Percentiles rank a stretch among this genome's conserved stretches.
Evolutionary conservation across 192 early-diverging fungal species (phyloP).

Genomic region (Backusella circina): DNA sequence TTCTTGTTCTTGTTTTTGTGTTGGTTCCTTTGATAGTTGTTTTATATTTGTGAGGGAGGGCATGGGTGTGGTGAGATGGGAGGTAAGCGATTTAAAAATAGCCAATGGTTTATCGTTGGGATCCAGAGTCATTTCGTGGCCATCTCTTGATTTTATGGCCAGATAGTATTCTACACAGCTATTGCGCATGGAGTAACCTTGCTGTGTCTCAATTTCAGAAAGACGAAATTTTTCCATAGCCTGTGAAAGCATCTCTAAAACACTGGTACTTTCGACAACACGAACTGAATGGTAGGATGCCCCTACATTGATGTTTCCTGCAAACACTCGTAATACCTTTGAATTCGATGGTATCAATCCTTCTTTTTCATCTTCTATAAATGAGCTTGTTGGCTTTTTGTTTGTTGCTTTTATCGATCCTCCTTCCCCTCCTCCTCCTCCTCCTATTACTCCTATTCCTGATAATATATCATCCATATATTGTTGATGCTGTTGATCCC

Average conservation of each 20-base stretch:
- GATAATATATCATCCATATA: background rate
- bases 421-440: background rate
- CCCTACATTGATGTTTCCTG: constrained; percentile 51
- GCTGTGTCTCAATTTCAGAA: constrained; percentile 38
- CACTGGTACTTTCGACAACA: constrained; percentile 35
- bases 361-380: constrained; percentile 1
- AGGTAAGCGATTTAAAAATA: constrained; percentile 44
- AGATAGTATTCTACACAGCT: constrained; percentile 42
- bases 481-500: background rate
- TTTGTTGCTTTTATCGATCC: background rate
- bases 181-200: constrained; percentile 18
- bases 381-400: background rate
- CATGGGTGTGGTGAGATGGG: constrained; percentile 41
- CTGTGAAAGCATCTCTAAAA: constrained; percentile 40
- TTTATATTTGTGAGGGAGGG: constrained; percentile 37
- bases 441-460: constrained; percentile 2
- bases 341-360: background rate
- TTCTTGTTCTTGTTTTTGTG: background rate
- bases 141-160: constrained; percentile 43
- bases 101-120: constrained; percentile 45
- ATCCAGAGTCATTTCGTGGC: constrained; percentile 35
- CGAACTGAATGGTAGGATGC: constrained; percentile 49
- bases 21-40: constrained; percentile 8
- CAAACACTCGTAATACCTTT: constrained; percentile 46
- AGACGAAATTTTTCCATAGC: constrained; percentile 51